Conservation (phyloP, 345 rosid genomes). For the Eucalyptus polybractea region DNA sequence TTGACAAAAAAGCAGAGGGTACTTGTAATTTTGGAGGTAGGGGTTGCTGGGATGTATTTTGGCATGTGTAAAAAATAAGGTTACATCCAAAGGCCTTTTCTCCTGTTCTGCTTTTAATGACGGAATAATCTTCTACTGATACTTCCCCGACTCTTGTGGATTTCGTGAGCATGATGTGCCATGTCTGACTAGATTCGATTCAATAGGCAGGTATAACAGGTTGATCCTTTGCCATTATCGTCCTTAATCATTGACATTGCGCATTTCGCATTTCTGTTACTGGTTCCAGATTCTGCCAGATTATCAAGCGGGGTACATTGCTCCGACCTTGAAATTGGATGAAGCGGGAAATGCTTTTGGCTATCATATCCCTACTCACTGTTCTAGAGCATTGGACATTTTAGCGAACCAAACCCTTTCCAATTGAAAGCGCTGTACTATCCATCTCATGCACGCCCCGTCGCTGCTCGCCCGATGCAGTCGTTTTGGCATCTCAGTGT, state of each 20-base stretch:
- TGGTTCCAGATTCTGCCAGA: not conserved
- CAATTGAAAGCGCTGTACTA: not conserved
- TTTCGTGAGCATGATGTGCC: not conserved
- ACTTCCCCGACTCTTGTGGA: not conserved
- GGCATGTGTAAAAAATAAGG: not conserved
- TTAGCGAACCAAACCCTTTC: not conserved
- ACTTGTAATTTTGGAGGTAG: not conserved
- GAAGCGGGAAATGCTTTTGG: not conserved
- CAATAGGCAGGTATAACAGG: not conserved
- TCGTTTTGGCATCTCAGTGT: not conserved
- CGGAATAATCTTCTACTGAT: not conserved
- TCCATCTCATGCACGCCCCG: not conserved
- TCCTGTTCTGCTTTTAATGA: not conserved
- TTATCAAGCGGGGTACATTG: not conserved
- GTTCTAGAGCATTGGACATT: not conserved
- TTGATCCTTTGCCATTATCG: not conserved
- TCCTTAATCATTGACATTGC: not conserved
- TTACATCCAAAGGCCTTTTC: slow-evolving; percentile 18
- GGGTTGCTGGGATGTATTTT: slow-evolving; percentile 13
- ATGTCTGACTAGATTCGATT: not conserved
- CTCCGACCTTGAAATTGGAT: not conserved
- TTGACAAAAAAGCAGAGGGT: not conserved
- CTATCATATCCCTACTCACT: not conserved
- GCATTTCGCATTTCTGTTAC: not conserved
- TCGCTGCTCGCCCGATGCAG: not conserved